Percentiles rank a stretch among this genome's conserved stretches.
Evolutionary conservation across 2,329 filamentous ascomycete species (phyloP).

Genomic region (Zarea fungicola): DNA sequence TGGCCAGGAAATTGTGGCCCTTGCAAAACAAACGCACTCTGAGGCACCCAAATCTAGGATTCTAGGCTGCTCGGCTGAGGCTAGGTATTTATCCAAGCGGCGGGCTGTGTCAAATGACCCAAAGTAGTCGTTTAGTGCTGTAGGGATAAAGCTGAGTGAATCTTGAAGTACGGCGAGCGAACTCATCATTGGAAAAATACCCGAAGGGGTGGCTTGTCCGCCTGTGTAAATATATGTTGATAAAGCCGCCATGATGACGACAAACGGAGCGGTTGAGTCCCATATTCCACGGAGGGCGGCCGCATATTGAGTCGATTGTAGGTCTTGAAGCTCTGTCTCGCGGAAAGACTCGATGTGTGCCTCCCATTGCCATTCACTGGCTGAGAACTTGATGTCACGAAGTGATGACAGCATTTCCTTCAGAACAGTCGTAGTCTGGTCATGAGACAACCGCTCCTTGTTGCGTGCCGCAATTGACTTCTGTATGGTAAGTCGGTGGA

Average conservation of each 20-base stretch:
- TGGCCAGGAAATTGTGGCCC: conserved; percentile 1
- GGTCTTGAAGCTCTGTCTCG: background rate
- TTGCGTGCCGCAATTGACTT: background rate
- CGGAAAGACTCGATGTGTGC: background rate
- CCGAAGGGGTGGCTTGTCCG: background rate
- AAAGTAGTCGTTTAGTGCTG: background rate
- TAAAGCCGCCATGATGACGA: background rate
- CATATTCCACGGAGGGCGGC: background rate
- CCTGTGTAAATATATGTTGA: background rate
- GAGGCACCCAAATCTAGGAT: background rate
- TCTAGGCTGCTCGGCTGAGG: background rate
- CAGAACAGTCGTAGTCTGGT: background rate
- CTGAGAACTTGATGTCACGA: background rate
- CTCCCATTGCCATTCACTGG: background rate
- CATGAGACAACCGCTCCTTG: background rate
- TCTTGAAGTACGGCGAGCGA: background rate
- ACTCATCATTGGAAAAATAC: background rate
- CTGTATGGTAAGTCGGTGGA: background rate
- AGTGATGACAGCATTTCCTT: background rate
- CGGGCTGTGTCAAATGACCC: background rate
- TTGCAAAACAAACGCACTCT: background rate
- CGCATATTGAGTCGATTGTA: background rate
- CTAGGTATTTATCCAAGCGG: background rate
- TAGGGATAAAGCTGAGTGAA: background rate
- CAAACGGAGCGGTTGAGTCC: background rate